phyloP scores from a whole-genome alignment of 305 asterid species.

The Vinca major region DNA sequence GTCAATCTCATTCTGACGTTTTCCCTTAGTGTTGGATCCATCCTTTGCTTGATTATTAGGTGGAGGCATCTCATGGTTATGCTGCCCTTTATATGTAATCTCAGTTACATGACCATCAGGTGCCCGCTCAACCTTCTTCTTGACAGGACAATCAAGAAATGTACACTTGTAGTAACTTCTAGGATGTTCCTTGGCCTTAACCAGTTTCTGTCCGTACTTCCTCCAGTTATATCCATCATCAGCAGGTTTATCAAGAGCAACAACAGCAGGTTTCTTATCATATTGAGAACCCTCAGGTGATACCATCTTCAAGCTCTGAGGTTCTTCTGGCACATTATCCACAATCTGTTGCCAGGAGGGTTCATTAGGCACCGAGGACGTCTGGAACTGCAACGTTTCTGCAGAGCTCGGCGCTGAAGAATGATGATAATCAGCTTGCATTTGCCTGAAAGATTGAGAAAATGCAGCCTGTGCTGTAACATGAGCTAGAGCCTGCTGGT shows the following conservation, averaged over 20 bases:
- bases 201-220: conserved; percentile 91
- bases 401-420: conserved; percentile 25
- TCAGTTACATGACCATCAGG: conserved; percentile 61
- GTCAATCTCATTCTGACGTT: conserved; percentile 23
- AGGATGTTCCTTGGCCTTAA: conserved; percentile 85
- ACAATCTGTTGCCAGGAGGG: conserved; percentile 19
- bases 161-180: conserved; percentile 93
- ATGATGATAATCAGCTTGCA: conserved; percentile 41
- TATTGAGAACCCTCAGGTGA: conserved; percentile 35
- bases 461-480: conserved; percentile 92
- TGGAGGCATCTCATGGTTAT: conserved; percentile 65
- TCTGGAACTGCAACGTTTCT: conserved; percentile 24
- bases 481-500: conserved; percentile 91
- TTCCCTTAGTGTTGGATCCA: conserved; percentile 13
- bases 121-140: conserved; percentile 80
- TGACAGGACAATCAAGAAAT: conserved; percentile 53
- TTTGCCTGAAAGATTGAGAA: conserved; percentile 50
- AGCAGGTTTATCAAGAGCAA: conserved; percentile 47
- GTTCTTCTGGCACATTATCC: conserved; percentile 23
- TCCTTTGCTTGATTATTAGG: conserved; percentile 44
- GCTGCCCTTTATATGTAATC: conserved; percentile 80
- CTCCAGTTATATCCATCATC: conserved; percentile 38
- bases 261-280: conserved; percentile 33
- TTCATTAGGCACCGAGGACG: conserved; percentile 30
- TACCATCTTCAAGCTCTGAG: conserved; percentile 32